phyloP scores from a whole-genome alignment of 148 eudicot species.

The Nepenthes gracilis region DNA sequence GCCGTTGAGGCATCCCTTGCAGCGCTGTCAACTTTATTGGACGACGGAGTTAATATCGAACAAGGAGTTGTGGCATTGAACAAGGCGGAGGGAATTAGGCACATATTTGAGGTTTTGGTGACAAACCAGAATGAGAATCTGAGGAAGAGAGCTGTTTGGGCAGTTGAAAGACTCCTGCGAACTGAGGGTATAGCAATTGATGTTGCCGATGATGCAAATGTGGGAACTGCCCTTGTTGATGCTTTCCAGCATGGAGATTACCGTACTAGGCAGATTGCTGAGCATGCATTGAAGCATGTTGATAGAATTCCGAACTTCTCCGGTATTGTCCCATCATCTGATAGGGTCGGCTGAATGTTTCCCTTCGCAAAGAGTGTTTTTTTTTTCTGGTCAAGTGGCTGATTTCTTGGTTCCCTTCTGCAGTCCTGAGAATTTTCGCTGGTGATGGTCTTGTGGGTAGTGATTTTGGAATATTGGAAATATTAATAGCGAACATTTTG shows the following conservation, averaged over 20 bases:
- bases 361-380: too few species aligned
- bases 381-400: too few species aligned
- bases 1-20: constrained; percentile 84
- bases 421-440: too few species aligned
- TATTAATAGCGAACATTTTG: too few species aligned
- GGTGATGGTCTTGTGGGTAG: too few species aligned
- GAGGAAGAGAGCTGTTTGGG: constrained; percentile 73
- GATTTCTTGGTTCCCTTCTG: too few species aligned
- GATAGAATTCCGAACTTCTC: constrained; percentile 92
- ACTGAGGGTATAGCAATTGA: constrained; percentile 51
- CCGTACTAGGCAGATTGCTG: constrained; percentile 80
- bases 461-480: too few species aligned
- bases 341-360: too few species aligned
- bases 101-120: constrained; percentile 54
- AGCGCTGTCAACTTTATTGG: constrained; percentile 73
- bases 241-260: constrained; percentile 80
- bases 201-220: constrained; percentile 55
- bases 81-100: constrained; percentile 52
- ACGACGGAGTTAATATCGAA: constrained; percentile 65
- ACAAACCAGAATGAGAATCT: constrained; percentile 76
- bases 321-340: constrained; percentile 41
- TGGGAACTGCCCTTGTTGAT: constrained; percentile 75
- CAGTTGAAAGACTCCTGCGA: constrained; percentile 65
- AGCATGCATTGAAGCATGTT: constrained; percentile 72
- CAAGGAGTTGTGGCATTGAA: constrained; percentile 42